Evolutionary conservation across 768 basidiomycete species (phyloP).

Genomic region (Leccinum barrowsii): DNA sequence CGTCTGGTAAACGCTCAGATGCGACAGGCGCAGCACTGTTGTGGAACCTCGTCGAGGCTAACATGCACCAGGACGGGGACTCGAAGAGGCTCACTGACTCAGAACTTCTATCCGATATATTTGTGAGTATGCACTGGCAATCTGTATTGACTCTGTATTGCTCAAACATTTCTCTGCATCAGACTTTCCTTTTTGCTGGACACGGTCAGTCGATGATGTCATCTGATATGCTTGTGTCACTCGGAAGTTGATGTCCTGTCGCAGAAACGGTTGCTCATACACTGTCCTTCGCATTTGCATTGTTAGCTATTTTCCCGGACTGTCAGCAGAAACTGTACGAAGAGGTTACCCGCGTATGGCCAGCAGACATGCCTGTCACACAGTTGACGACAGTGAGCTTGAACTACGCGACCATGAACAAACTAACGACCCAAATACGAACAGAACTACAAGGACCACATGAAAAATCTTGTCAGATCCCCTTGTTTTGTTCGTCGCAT

Average conservation of each 20-base stretch:
- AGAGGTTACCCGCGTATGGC: conserved; percentile 41
- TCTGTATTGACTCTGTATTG: not conserved
- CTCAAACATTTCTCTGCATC: not conserved
- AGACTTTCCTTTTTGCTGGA: conserved; percentile 48
- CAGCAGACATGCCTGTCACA: conserved; percentile 29
- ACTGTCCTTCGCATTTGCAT: conserved; percentile 38
- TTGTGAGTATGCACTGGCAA: conserved; percentile 31
- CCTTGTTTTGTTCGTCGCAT: not conserved
- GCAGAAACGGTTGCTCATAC: conserved; percentile 48
- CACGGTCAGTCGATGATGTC: conserved; percentile 33
- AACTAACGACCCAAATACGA: not conserved
- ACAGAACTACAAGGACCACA: conserved; percentile 40
- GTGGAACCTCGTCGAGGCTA: conserved; percentile 45
- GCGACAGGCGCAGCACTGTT: conserved; percentile 37
- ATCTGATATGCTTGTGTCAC: not conserved
- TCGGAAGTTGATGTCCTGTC: conserved; percentile 6
- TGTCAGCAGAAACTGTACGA: conserved; percentile 44
- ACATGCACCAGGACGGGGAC: conserved; percentile 35
- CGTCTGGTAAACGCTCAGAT: conserved; percentile 22
- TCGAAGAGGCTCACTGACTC: conserved; percentile 38
- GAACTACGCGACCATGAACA: not conserved
- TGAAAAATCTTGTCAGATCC: conserved; percentile 34
- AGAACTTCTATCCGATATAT: conserved; percentile 47
- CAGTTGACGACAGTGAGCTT: conserved; percentile 28
- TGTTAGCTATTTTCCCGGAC: conserved; percentile 50